A percentile compares a stretch with the other conserved stretches of the same genome.
phyloP scores from a whole-genome alignment of 768 basidiomycete species.

The Boletus patriciae region DNA sequence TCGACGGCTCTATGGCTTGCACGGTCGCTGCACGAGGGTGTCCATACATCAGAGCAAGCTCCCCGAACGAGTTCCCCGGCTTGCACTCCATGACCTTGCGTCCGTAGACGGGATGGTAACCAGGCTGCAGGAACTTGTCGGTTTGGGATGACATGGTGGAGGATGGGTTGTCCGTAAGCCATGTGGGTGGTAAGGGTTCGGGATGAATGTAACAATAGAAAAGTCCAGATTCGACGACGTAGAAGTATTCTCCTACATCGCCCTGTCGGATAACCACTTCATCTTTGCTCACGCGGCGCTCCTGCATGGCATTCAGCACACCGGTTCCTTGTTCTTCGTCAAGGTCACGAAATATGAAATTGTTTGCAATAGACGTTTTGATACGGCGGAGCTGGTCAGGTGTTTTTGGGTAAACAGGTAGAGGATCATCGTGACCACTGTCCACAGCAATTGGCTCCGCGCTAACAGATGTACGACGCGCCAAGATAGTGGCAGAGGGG shows the following conservation, averaged over 20 bases:
- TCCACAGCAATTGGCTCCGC: slow-evolving; percentile 94
- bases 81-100: slow-evolving; percentile 82
- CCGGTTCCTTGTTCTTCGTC: slow-evolving; percentile 95
- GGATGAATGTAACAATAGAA: slow-evolving; percentile 80
- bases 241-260: slow-evolving; percentile 96
- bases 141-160: slow-evolving; percentile 39
- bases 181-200: slow-evolving; percentile 62
- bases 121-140: slow-evolving; percentile 61
- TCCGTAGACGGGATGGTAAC: slow-evolving; percentile 70
- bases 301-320: slow-evolving; percentile 94
- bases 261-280: slow-evolving; percentile 97
- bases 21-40: slow-evolving; percentile 96
- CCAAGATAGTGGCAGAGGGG: slow-evolving; percentile 75
- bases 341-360: slow-evolving; percentile 94
- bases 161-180: slow-evolving; percentile 47
- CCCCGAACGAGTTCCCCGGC: slow-evolving; percentile 88
- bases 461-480: slow-evolving; percentile 90
- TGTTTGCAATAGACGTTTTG: slow-evolving; percentile 79
- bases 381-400: slow-evolving; percentile 85
- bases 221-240: slow-evolving; percentile 89
- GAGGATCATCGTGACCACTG: slow-evolving; percentile 59
- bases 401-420: slow-evolving; percentile 78
- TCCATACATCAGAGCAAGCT: slow-evolving; percentile 97
- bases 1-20: slow-evolving; percentile 75
- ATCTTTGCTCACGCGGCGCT: slow-evolving; percentile 64